Percentiles rank a stretch among this genome's conserved stretches.
Conservation (phyloP, 306 rosid genomes). For the Abrus pulchellus region DNA sequence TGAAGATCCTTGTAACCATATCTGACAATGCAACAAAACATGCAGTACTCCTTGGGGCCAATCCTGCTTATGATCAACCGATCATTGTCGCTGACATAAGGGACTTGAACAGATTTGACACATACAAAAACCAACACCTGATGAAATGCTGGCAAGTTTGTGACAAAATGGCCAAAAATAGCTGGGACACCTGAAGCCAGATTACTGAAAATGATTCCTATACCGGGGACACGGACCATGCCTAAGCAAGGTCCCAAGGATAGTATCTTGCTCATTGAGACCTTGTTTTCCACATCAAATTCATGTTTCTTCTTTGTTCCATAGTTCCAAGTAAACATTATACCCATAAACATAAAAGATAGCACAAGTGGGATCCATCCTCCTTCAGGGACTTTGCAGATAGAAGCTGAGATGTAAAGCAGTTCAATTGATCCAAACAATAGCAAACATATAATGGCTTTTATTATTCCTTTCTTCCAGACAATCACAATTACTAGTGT, state of each 20-base stretch:
- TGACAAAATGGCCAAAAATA: slow-evolving; percentile 50
- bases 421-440: slow-evolving; percentile 54
- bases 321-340: slow-evolving; percentile 54
- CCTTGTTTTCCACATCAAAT: slow-evolving; percentile 56
- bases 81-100: slow-evolving; percentile 51
- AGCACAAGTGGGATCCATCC: slow-evolving; percentile 55
- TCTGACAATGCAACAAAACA: slow-evolving; percentile 80
- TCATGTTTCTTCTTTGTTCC: slow-evolving; percentile 52
- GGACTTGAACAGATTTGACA: slow-evolving; percentile 55
- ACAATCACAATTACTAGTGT: slow-evolving; percentile 68
- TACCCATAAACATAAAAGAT: slow-evolving; percentile 44
- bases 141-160: slow-evolving; percentile 57
- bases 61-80: slow-evolving; percentile 67
- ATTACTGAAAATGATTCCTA: slow-evolving; percentile 51
- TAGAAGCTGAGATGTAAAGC: slow-evolving; percentile 53
- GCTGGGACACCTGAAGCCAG: slow-evolving; percentile 56
- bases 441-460: slow-evolving; percentile 51
- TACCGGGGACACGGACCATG: slow-evolving; percentile 55
- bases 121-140: slow-evolving; percentile 52
- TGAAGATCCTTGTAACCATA: slow-evolving; percentile 84
- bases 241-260: slow-evolving; percentile 52
- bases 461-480: slow-evolving; percentile 66
- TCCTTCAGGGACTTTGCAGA: slow-evolving; percentile 48
- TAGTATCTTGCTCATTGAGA: slow-evolving; percentile 48
- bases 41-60: slow-evolving; percentile 71